These are phyloP conservation scores for Chernovozyma aurita DNA, from an alignment of 1,139 yeast species.

Conservation along the genomic window DNA sequence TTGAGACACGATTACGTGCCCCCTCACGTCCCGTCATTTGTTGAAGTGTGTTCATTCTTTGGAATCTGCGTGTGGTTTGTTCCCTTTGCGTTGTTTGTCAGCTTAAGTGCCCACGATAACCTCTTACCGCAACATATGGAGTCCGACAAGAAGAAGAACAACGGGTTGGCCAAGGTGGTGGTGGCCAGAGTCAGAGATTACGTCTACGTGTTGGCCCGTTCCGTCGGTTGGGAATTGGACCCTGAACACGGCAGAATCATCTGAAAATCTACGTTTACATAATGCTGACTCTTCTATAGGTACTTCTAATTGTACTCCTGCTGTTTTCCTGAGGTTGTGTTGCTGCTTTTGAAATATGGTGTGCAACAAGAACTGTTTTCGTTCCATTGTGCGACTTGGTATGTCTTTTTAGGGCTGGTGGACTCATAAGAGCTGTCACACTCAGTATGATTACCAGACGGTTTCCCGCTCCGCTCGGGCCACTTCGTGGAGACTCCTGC, in stretches of 20 bases:
- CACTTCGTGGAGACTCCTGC: no score
- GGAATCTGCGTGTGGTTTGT: conserved; percentile 92
- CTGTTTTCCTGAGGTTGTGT: no score
- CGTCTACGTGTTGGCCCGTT: conserved; percentile 44
- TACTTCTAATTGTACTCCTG: no score
- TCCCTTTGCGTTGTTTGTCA: conserved; percentile 89
- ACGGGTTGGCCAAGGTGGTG: conserved; percentile 52
- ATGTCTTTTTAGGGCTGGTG: no score
- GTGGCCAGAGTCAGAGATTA: conserved; percentile 51
- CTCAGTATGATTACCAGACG: no score
- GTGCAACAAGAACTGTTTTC: no score
- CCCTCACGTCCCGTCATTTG: conserved; percentile 73
- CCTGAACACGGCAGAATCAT: conserved; percentile 52
- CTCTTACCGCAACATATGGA: conserved; percentile 60
- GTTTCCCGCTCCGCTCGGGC: no score
- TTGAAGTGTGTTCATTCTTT: conserved; percentile 90
- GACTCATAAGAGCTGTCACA: no score
- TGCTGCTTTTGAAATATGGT: no score
- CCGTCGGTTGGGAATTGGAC: conserved; percentile 62
- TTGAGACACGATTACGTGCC: conserved; percentile 55
- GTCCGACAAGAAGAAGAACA: conserved; percentile 26
- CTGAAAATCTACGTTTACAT: conserved; percentile 12
- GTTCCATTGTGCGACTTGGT: no score
- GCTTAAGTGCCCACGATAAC: conserved; percentile 89
- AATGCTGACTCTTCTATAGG: no score